Percentiles rank a stretch among this genome's conserved stretches.
Conservation (phyloP, 495 filamentous ascomycete genomes). For the Melanomma pulvis-pyrius region DNA sequence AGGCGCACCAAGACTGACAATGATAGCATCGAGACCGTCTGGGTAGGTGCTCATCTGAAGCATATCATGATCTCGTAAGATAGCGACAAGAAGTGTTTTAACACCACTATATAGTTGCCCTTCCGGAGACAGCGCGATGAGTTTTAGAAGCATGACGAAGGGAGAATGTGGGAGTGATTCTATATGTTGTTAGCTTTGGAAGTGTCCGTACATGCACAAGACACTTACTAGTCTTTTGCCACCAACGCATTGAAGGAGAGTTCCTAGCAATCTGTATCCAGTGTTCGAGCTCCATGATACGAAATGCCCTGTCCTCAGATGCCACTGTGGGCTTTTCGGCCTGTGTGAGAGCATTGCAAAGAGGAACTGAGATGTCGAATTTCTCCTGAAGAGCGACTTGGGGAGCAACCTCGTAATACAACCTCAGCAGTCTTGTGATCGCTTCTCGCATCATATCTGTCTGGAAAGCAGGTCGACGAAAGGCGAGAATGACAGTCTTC, state of each 20-base stretch:
- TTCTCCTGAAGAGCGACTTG: slow-evolving; percentile 77
- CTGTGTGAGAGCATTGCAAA: slow-evolving; percentile 66
- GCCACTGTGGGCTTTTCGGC: slow-evolving; percentile 55
- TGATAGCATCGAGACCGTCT: slow-evolving; percentile 56
- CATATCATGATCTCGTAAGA: slow-evolving; percentile 56
- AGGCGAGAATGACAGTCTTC: slow-evolving; percentile 72
- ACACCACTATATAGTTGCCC: slow-evolving; percentile 50
- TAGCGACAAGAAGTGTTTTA: slow-evolving; percentile 50
- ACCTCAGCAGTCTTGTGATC: slow-evolving; percentile 68
- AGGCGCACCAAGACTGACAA: slow-evolving; percentile 52
- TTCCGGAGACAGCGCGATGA: slow-evolving; percentile 50
- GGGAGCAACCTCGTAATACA: slow-evolving; percentile 81
- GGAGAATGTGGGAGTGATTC: slow-evolving; percentile 57
- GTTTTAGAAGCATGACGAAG: slow-evolving; percentile 64
- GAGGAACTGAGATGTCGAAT: slow-evolving; percentile 77
- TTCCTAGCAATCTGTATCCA: slow-evolving; percentile 74
- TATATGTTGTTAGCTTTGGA: slow-evolving; percentile 28
- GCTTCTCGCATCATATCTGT: slow-evolving; percentile 79
- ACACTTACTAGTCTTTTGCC: slow-evolving; percentile 60
- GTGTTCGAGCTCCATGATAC: slow-evolving; percentile 71
- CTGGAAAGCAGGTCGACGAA: slow-evolving; percentile 63
- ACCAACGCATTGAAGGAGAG: slow-evolving; percentile 84
- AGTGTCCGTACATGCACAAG: slow-evolving; percentile 1
- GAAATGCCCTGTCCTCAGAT: slow-evolving; percentile 54
- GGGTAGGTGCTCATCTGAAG: slow-evolving; percentile 48